Percentiles rank a stretch among this genome's conserved stretches.
These are phyloP conservation scores for Lojkania enalia DNA, from an alignment of 2,329 filamentous ascomycete genomes.

Conservation along the genomic window DNA sequence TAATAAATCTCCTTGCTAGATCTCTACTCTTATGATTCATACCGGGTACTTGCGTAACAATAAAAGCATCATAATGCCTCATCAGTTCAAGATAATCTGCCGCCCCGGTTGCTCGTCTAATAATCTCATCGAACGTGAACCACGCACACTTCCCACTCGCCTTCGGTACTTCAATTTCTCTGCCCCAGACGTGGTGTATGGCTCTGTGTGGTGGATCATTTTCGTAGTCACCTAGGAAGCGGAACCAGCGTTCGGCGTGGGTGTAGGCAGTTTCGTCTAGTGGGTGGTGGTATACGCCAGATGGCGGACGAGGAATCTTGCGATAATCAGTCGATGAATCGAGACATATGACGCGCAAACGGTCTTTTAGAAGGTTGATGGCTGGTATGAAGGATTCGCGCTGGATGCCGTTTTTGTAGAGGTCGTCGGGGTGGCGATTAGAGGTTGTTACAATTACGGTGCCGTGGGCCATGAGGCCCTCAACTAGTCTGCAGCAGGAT, in stretches of 20 bases:
- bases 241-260: slow-evolving; percentile 94
- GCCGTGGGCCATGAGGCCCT: slow-evolving; percentile 93
- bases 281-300: slow-evolving; percentile 90
- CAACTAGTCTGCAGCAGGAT: slow-evolving; percentile 64
- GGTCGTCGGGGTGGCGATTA: slow-evolving; percentile 92
- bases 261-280: slow-evolving; percentile 75
- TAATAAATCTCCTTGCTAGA: slow-evolving; percentile 90
- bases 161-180: slow-evolving; percentile 82
- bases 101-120: slow-evolving; percentile 83
- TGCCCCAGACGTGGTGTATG: slow-evolving; percentile 86
- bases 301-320: slow-evolving; percentile 90
- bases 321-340: slow-evolving; percentile 96
- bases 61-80: slow-evolving; percentile 86
- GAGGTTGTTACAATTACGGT: slow-evolving; percentile 95
- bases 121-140: slow-evolving; percentile 92
- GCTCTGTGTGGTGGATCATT: slow-evolving; percentile 75
- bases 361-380: slow-evolving; percentile 84
- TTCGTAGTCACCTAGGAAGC: slow-evolving; percentile 84
- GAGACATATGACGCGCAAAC: slow-evolving; percentile 87
- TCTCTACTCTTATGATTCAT: slow-evolving; percentile 89
- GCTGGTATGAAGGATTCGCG: slow-evolving; percentile 93
- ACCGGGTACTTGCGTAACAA: slow-evolving; percentile 86
- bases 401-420: slow-evolving; percentile 98
- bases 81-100: slow-evolving; percentile 95
- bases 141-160: slow-evolving; percentile 86